Evolutionary conservation across 2,329 filamentous ascomycete species (phyloP).

Genomic region (Aureobasidium subglaciale): DNA sequence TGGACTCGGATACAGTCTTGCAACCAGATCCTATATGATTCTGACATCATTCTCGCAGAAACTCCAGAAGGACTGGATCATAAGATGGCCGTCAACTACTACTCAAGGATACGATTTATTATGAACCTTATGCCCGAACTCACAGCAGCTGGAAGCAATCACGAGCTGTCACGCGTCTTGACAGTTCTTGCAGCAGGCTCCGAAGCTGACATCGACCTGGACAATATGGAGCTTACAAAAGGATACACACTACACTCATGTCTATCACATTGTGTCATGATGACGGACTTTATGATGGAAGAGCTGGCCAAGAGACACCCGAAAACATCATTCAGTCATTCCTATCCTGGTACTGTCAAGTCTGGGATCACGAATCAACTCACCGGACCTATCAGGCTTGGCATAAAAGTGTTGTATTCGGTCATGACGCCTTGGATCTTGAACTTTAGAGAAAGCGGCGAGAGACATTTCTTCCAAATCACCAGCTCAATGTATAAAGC

Average conservation of each 20-base stretch:
- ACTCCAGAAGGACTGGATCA: slow-evolving; percentile 52
- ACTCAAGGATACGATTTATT: slow-evolving; percentile 52
- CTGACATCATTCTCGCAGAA: slow-evolving; percentile 32
- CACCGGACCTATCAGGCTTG: slow-evolving; percentile 27
- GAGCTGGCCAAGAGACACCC: slow-evolving; percentile 42
- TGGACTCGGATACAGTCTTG: no score
- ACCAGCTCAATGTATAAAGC: slow-evolving; percentile 30
- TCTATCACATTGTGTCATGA: slow-evolving; percentile 39
- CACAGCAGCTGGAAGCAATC: slow-evolving; percentile 31
- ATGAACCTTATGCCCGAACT: slow-evolving; percentile 52
- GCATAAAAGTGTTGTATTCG: slow-evolving; percentile 30
- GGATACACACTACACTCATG: slow-evolving; percentile 31
- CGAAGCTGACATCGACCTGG: slow-evolving; percentile 43
- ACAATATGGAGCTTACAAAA: slow-evolving; percentile 41
- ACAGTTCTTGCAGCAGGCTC: slow-evolving; percentile 48
- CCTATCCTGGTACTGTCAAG: slow-evolving; percentile 42
- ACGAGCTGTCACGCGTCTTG: slow-evolving; percentile 46
- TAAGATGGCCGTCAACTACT: slow-evolving; percentile 47
- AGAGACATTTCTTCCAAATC: slow-evolving; percentile 40
- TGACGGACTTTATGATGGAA: slow-evolving; percentile 47
- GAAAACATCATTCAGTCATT: slow-evolving; percentile 43
- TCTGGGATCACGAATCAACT: slow-evolving; percentile 37
- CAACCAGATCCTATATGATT: neutral
- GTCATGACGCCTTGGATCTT: slow-evolving; percentile 33
- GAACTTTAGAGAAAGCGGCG: slow-evolving; percentile 36